Evolutionary conservation across 2,329 filamentous ascomycete genomes (phyloP).

Genomic region (Pseudogymnoascus sp.): DNA sequence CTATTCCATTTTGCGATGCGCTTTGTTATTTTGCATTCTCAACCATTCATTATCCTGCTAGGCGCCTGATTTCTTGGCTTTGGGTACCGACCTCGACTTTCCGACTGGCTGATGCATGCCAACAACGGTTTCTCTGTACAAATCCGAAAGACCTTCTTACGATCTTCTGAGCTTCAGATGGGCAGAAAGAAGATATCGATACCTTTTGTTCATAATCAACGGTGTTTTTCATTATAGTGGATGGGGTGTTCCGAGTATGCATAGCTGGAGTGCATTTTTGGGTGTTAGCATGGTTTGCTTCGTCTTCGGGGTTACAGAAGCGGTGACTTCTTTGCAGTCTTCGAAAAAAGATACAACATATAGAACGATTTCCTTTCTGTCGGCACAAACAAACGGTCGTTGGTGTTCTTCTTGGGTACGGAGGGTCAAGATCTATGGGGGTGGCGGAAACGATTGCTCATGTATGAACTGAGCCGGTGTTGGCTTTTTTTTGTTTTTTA

Average conservation of each 20-base stretch:
- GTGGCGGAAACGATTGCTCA: constrained; percentile 13
- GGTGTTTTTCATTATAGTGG: constrained; percentile 22
- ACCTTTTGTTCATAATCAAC: constrained; percentile 26
- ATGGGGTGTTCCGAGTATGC: constrained; percentile 27
- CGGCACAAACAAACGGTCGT: constrained; percentile 14
- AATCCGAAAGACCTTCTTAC: constrained; percentile 21
- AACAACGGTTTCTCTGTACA: constrained; percentile 31
- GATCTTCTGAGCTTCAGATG: constrained; percentile 27
- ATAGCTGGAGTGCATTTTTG: constrained; percentile 21
- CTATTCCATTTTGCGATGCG: constrained; percentile 20
- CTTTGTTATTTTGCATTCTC: constrained; percentile 25
- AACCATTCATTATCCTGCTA: constrained; percentile 23
- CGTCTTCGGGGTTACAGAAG: constrained; percentile 25
- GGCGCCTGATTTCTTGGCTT: constrained; percentile 24
- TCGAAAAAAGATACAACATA: constrained; percentile 26
- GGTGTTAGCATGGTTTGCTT: constrained; percentile 27
- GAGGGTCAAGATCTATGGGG: constrained; percentile 21
- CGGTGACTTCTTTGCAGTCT: constrained; percentile 28
- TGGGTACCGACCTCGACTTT: constrained; percentile 19
- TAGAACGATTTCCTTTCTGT: constrained; percentile 28
- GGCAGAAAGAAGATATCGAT: constrained; percentile 28
- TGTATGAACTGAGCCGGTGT: constrained; percentile 20
- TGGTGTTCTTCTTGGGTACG: constrained; percentile 23
- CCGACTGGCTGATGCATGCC: constrained; percentile 16
- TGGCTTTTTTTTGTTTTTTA: constrained; percentile 15